A percentile compares a stretch with the other conserved stretches of the same genome.
phyloP scores from a whole-genome alignment of 345 rosid genomes.

The Lepidium sativum region DNA sequence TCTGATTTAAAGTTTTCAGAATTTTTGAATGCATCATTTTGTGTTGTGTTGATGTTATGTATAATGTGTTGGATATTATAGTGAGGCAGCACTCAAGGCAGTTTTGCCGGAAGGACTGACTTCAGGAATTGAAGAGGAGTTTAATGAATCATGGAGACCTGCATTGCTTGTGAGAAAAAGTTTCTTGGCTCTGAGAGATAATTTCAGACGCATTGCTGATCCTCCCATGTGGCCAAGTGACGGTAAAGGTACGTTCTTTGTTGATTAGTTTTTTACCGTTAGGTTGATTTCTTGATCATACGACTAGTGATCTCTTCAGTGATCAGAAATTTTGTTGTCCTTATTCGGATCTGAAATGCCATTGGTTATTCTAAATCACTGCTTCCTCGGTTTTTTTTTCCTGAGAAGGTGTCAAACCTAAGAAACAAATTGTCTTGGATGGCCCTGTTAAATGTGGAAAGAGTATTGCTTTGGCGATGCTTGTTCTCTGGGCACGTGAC shows the following conservation, averaged over 20 bases:
- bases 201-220: constrained; percentile 82
- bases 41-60: background rate
- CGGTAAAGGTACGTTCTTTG: constrained; percentile 40
- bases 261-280: background rate
- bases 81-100: constrained; percentile 44
- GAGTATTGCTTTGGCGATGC: constrained; percentile 89
- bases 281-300: background rate
- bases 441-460: constrained; percentile 91
- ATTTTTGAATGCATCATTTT: background rate
- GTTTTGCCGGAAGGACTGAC: constrained; percentile 77
- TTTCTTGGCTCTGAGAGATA: constrained; percentile 83
- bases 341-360: background rate
- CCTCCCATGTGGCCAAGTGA: constrained; percentile 47
- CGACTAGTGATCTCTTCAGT: background rate
- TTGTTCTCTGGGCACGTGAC: constrained; percentile 95
- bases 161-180: constrained; percentile 72
- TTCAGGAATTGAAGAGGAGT: constrained; percentile 61
- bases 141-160: constrained; percentile 67
- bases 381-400: background rate
- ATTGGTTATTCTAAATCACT: background rate
- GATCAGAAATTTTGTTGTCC: background rate
- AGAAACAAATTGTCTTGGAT: constrained; percentile 86
- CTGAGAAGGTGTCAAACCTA: constrained; percentile 44
- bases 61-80: constrained; percentile 15
- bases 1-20: background rate